phyloP scores from a whole-genome alignment of 192 early-diverging fungal genomes.

The Backusella tuberculispora region DNA sequence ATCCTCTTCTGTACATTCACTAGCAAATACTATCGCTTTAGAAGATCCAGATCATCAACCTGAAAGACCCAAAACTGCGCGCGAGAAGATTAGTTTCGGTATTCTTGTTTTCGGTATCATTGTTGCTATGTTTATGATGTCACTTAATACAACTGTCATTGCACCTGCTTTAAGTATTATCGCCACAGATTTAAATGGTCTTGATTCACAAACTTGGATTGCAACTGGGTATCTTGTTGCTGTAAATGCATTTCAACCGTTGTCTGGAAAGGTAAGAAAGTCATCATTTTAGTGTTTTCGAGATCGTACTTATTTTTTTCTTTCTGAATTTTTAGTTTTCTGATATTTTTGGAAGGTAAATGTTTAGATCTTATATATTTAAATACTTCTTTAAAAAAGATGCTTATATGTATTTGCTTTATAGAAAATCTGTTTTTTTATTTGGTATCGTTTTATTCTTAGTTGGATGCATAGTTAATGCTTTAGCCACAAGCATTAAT shows the following conservation, averaged over 20 bases:
- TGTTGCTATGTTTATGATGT: slow-evolving; percentile 40
- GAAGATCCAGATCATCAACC: background rate
- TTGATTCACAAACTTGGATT: slow-evolving; percentile 37
- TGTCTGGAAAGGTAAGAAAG: slow-evolving; percentile 34
- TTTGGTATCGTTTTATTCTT: slow-evolving; percentile 35
- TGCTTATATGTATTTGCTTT: background rate
- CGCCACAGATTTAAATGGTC: slow-evolving; percentile 29
- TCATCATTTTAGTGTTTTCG: background rate
- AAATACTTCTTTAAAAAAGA: background rate
- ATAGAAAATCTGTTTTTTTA: slow-evolving; percentile 34
- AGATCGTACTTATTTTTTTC: background rate
- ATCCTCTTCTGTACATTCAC: background rate
- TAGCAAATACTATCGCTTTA: slow-evolving; percentile 1
- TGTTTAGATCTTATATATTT: background rate
- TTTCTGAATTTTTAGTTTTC: background rate
- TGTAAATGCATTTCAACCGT: slow-evolving; percentile 36
- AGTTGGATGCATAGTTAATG: slow-evolving; percentile 60
- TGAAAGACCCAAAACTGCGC: background rate
- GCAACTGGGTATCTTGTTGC: slow-evolving; percentile 39
- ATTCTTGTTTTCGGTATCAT: slow-evolving; percentile 22
- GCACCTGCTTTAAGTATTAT: slow-evolving; percentile 43
- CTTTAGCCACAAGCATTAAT: slow-evolving; percentile 60
- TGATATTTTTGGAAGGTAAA: background rate
- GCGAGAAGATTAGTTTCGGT: background rate
- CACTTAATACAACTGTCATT: slow-evolving; percentile 39